Base-by-base conservation (phyloP, 1,284 basidiomycete species). In the Pseudomicrostroma phylloplanum region DNA sequence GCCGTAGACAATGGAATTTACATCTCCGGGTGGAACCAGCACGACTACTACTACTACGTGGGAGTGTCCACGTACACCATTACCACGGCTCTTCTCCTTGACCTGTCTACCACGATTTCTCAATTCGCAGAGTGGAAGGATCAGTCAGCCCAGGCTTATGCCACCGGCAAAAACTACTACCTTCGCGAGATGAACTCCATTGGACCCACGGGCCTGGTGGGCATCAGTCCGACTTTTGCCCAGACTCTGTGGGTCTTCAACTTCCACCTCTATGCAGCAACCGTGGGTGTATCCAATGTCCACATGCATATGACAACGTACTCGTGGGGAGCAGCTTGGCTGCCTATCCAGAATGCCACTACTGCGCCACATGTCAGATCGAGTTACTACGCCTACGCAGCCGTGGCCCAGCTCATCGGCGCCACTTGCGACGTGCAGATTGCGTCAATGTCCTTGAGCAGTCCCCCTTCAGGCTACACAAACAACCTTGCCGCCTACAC, bases 31-130 rank as follows among this genome's bases (percentile, higher is more conserved):
- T 73, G 71, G 71, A 73, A 71, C 43, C 71, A 73, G 65, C 71
- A 73, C 63, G 71, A 73, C 58, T 73, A 73, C 64, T 73, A 62
- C 61, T 73, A 71, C 57, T 73, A 73, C 61, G 56, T 73, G 39
- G 56, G 54, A 59, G 71, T 73, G 23, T 65, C 62, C n/a, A 21
- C 12, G 30, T 70, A 59, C 60, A 54, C 57, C n/a, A 61, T 73
- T 23, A 70, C 66, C 40, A 43, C 67, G 25, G 36, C 54, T 17
- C 40, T 40, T 36, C 67, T 73, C 17, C 67, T 73, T 49, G 66
- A 73, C 51, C 65, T 73, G 15, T 66, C 64, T 3, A 39, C 41
- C 1, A 73, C 71, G 49, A 40, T 53, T 30, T 49, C 21, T 21
- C 71, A 73, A 39, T 71, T 73, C 57, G 51, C 13, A 30, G 71